phyloP scores from a whole-genome alignment of 163 green algal genomes.

The Trebouxia gelatinosa region DNA sequence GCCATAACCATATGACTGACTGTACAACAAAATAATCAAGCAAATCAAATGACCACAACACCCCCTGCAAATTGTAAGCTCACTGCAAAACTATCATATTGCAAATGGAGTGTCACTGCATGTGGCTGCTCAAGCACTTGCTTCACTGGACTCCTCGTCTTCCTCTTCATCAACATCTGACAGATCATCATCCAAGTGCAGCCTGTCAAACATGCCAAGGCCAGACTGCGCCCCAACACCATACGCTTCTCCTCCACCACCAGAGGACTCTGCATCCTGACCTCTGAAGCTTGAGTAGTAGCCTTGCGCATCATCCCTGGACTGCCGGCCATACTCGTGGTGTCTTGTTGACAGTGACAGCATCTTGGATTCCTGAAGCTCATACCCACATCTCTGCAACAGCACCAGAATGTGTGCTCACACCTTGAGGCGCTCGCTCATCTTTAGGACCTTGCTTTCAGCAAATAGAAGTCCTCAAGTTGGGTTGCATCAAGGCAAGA shows the following conservation, averaged over 20 bases:
- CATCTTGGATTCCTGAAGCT: constrained; percentile 47
- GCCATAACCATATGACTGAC: no score
- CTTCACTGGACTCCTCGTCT: constrained; percentile 19
- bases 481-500: background rate
- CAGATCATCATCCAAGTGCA: constrained; percentile 8
- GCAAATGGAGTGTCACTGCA: no score
- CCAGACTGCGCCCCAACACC: background rate
- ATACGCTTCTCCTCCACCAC: background rate
- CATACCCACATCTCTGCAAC: constrained; percentile 38
- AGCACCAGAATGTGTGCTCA: no score
- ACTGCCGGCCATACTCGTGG: constrained; percentile 40
- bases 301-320: constrained; percentile 34
- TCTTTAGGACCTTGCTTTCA: no score
- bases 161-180: constrained; percentile 27
- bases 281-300: constrained; percentile 23
- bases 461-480: background rate
- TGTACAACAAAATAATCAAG: no score
- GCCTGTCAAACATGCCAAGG: constrained; percentile 22
- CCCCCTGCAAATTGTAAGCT: no score
- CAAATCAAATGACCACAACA: no score
- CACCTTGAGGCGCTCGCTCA: no score
- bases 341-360: constrained; percentile 39
- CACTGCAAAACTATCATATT: no score
- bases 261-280: background rate
- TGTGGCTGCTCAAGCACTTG: no score